A percentile compares a stretch with the other conserved stretches of the same genome.
These are phyloP conservation scores for Lithospermum erythrorhizon DNA, from an alignment of 257 asterid species.

Conservation along the genomic window DNA sequence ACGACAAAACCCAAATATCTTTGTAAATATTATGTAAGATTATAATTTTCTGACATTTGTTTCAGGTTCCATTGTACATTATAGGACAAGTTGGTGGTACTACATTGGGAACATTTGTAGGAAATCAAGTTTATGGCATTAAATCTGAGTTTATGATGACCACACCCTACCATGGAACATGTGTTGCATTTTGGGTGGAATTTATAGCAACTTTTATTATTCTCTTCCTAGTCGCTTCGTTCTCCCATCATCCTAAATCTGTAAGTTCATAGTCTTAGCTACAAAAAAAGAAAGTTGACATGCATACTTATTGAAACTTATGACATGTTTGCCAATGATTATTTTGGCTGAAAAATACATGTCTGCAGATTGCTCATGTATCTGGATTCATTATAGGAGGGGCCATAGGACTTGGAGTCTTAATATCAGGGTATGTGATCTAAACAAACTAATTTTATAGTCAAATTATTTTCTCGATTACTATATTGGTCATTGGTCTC, in stretches of 20 bases:
- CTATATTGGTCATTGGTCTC: too few relatives aligned
- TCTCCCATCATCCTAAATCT: conserved; percentile 32
- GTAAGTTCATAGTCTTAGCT: conserved; percentile 29
- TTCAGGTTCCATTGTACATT: conserved; percentile 61
- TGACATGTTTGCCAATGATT: too few relatives aligned
- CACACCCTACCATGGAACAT: conserved; percentile 48
- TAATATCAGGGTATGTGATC: conserved; percentile 56
- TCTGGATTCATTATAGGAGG: conserved; percentile 69
- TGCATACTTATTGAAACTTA: too few relatives aligned
- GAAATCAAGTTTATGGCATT: conserved; percentile 42
- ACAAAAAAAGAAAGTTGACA: too few relatives aligned
- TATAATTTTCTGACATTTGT: not conserved
- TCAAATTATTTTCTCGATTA: too few relatives aligned
- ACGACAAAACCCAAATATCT: too few relatives aligned
- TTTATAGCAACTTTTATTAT: conserved; percentile 61
- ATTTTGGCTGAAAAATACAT: too few relatives aligned
- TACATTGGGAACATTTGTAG: conserved; percentile 45
- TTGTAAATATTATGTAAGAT: too few relatives aligned
- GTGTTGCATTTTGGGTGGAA: conserved; percentile 62
- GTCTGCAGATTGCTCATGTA: conserved; percentile 29
- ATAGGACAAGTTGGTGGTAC: conserved; percentile 74
- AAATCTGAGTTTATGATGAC: conserved; percentile 53
- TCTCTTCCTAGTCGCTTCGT: conserved; percentile 56
- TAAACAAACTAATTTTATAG: too few relatives aligned
- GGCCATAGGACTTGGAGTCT: conserved; percentile 73